Evolutionary conservation across 805 yeast genomes (phyloP).

Genomic region (Candida ortonii): DNA sequence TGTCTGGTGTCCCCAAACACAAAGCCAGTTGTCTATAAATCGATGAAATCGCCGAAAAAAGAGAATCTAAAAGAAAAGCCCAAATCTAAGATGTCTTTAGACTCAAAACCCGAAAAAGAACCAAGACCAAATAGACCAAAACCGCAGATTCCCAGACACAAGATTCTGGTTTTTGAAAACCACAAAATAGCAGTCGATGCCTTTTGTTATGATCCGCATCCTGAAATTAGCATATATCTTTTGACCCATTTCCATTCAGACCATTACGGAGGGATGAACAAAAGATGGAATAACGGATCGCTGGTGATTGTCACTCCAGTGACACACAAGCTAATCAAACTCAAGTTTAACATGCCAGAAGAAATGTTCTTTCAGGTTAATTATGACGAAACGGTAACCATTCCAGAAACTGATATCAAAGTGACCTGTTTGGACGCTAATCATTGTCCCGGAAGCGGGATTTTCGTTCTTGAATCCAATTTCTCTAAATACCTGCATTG

Average conservation of each 20-base stretch:
- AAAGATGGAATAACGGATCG: slow-evolving; percentile 67
- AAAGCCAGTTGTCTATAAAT: slow-evolving; percentile 19
- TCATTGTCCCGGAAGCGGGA: slow-evolving; percentile 95
- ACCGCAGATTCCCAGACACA: slow-evolving; percentile 51
- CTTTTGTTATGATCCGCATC: slow-evolving; percentile 48
- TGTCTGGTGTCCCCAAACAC: slow-evolving; percentile 39
- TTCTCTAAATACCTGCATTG: slow-evolving; percentile 62
- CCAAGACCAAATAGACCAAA: slow-evolving; percentile 24
- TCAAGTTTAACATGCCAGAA: slow-evolving; percentile 54
- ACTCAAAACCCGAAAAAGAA: slow-evolving; percentile 5
- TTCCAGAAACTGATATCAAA: slow-evolving; percentile 41
- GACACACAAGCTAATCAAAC: slow-evolving; percentile 56
- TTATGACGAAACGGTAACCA: slow-evolving; percentile 34
- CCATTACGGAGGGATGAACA: slow-evolving; percentile 84
- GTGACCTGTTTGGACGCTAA: slow-evolving; percentile 80
- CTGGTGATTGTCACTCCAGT: slow-evolving; percentile 68
- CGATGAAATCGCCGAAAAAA: slow-evolving; percentile 18
- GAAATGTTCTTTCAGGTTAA: slow-evolving; percentile 40
- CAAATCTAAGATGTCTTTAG: no score
- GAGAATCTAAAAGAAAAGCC: slow-evolving; percentile 3
- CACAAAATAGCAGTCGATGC: slow-evolving; percentile 61
- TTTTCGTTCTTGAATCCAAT: slow-evolving; percentile 63
- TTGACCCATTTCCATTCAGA: slow-evolving; percentile 89
- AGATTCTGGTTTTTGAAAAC: slow-evolving; percentile 44
- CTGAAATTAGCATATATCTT: slow-evolving; percentile 50